Evolutionary conservation across 306 rosid genomes (phyloP).

Genomic region (Datisca glomerata): DNA sequence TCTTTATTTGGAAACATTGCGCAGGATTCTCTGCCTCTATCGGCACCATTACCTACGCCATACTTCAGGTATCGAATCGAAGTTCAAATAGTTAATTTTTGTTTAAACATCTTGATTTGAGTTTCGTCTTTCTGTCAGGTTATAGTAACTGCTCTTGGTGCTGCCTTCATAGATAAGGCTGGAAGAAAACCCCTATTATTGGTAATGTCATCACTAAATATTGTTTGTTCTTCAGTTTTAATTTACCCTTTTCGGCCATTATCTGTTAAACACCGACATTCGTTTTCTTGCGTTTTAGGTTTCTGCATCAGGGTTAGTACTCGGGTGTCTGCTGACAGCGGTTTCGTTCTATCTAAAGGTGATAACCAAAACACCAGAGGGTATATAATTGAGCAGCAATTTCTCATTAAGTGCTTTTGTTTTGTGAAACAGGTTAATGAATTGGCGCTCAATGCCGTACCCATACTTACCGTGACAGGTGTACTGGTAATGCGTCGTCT

Average conservation of each 20-base stretch:
- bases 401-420: slow-evolving; percentile 7
- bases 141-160: slow-evolving; percentile 50
- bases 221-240: too few relatives aligned
- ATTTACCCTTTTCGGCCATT: not conserved
- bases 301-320: slow-evolving; percentile 61
- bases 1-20: not conserved
- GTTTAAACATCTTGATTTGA: slow-evolving; percentile 1
- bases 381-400: not conserved
- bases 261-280: not conserved
- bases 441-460: slow-evolving; percentile 30
- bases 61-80: slow-evolving; percentile 61
- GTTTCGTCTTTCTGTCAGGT: slow-evolving; percentile 30
- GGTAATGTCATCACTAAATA: slow-evolving; percentile 38
- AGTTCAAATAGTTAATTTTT: too few relatives aligned
- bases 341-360: slow-evolving; percentile 76
- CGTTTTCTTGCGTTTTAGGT: slow-evolving; percentile 18
- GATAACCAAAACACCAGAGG: not conserved
- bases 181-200: slow-evolving; percentile 83
- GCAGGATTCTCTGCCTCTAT: slow-evolving; percentile 55
- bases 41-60: slow-evolving; percentile 54
- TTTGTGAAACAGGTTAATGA: slow-evolving; percentile 42
- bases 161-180: slow-evolving; percentile 45
- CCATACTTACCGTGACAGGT: slow-evolving; percentile 56
- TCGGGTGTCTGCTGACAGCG: slow-evolving; percentile 49
- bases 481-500: slow-evolving; percentile 72